Evolutionary conservation across 345 rosid species (phyloP).

Genomic region (Aquilaria sinensis): DNA sequence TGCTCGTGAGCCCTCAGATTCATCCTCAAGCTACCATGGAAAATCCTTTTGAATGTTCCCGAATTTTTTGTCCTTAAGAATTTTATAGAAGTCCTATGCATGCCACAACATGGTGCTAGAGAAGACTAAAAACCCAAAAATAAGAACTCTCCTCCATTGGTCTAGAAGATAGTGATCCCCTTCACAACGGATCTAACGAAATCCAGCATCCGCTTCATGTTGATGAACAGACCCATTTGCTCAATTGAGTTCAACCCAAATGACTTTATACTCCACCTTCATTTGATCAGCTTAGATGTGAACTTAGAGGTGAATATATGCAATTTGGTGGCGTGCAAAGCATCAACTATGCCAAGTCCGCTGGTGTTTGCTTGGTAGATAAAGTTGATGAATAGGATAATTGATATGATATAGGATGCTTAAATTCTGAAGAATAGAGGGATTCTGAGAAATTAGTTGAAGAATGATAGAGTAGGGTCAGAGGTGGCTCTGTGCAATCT

Average conservation of each 20-base stretch:
- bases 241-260: conserved; percentile 37
- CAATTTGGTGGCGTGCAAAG: conserved; percentile 75
- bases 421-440: conserved; percentile 60
- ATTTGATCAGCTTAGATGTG: conserved; percentile 43
- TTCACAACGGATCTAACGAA: conserved; percentile 44
- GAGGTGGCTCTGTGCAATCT: conserved; percentile 10
- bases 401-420: conserved; percentile 59
- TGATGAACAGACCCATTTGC: conserved; percentile 34
- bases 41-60: conserved; percentile 48
- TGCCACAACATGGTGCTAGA: not conserved
- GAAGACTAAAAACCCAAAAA: conserved; percentile 20
- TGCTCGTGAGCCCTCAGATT: conserved; percentile 12
- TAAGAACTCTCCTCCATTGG: conserved; percentile 38
- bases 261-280: conserved; percentile 37
- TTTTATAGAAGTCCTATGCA: conserved; percentile 23
- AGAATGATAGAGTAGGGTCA: conserved; percentile 66
- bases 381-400: conserved; percentile 71
- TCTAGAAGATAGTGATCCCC: conserved; percentile 70
- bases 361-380: conserved; percentile 64
- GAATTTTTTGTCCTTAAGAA: conserved; percentile 31
- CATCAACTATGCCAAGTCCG: conserved; percentile 48
- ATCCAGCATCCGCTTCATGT: conserved; percentile 36
- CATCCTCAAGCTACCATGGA: conserved; percentile 41
- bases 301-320: conserved; percentile 55
- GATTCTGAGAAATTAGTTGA: conserved; percentile 48